Evolutionary conservation across 2,329 filamentous ascomycete genomes (phyloP), one percentile per base, ranked within the genome.

Genomic region (Aspergillus ibericus): DNA sequence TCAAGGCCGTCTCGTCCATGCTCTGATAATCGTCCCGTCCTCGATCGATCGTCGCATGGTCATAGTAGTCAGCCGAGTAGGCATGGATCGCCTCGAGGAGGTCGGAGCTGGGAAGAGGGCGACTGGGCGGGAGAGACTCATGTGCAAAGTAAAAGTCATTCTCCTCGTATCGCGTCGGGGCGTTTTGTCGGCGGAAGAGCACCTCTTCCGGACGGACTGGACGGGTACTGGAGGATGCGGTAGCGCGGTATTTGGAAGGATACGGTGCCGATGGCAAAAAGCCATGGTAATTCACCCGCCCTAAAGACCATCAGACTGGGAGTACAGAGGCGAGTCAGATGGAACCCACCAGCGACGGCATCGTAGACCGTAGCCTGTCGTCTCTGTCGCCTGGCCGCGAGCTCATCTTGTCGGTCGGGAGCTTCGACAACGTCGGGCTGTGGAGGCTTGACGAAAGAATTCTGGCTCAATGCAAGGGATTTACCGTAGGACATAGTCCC

Each of bases 1-100:
- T 78, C 56, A 88, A 69, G 1, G 85, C 85, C 8, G 84, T 87
- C 70, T 86, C 85, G 59, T 88, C 84, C 77, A 88, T 79, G 59
- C 80, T 85, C 49, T 76, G 77, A 64, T 80, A 82, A 53, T 81
- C 77, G 34, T 71, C 65, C 46, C 67, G 68, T 2, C 75, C 76
- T 6, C 65, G 63, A 22, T 75, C 68, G 1, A 60, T 59, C 3
- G 71, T 72, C 3, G 71, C 68, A 35, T 70, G 69, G 29, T 69
- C 73, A 68, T 86, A 87, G 63, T 82, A 83, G 51, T 85, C 82
- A 0, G 84, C 81, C 3, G 81, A 71, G 67, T 88, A 87, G 1
- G 79, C 73, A 68, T 88, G 85, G 20, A 87, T 71, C 1, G 82
- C 77, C 63, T 82, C 83, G 15, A 87, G 72, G 13, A 88, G 69